These are phyloP conservation scores for Clonostachys rosea DNA, from an alignment of 2,329 filamentous ascomycete species.

Conservation along the genomic window DNA sequence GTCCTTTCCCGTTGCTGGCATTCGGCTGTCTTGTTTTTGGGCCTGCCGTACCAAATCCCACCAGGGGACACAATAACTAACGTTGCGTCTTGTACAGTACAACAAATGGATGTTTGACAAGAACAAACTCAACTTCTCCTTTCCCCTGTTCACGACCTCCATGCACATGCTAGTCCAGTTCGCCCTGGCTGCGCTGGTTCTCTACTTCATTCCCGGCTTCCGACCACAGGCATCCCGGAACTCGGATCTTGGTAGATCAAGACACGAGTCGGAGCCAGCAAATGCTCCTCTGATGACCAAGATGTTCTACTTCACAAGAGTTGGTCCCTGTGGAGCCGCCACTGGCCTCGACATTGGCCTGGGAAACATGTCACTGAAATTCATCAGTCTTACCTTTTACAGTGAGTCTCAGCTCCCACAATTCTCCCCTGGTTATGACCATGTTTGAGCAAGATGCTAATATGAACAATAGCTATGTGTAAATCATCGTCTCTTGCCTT, in stretches of 20 bases:
- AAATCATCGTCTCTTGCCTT: constrained; percentile 96
- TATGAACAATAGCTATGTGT: constrained; percentile 69
- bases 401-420: constrained; percentile 45
- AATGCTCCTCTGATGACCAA: constrained; percentile 69
- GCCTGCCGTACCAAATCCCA: neutral
- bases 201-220: constrained; percentile 78
- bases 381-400: constrained; percentile 95
- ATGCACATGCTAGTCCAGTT: constrained; percentile 97
- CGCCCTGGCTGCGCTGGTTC: constrained; percentile 66
- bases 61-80: constrained; percentile 8
- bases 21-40: neutral
- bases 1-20: constrained; percentile 21
- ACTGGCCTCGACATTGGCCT: constrained; percentile 95
- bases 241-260: constrained; percentile 44
- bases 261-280: constrained; percentile 45
- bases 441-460: constrained; percentile 10
- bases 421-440: too few relatives aligned
- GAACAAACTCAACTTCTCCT: constrained; percentile 81
- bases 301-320: constrained; percentile 86
- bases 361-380: constrained; percentile 92
- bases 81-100: constrained; percentile 56
- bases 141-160: constrained; percentile 91
- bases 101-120: constrained; percentile 99
- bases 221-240: constrained; percentile 54
- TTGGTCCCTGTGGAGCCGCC: constrained; percentile 86